Conservation (phyloP, 78 protist genomes). For the Speleostelium caveatum region DNA sequence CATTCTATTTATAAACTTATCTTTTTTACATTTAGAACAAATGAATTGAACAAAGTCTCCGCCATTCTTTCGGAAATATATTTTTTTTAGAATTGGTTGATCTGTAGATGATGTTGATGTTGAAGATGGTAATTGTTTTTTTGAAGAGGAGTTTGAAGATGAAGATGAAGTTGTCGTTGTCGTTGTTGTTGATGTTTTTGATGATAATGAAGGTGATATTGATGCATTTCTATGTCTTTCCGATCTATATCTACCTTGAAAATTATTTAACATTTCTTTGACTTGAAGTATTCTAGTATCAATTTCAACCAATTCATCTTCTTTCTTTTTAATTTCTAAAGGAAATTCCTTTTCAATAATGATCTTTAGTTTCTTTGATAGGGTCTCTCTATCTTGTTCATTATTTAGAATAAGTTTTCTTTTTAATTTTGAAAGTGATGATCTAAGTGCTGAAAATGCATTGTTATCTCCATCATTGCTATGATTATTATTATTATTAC, state of each 20-base stretch:
- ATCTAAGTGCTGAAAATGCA: conserved; percentile 10
- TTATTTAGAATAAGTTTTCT: conserved; percentile 52
- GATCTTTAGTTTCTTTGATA: background rate
- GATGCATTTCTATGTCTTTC: background rate
- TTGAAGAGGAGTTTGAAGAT: background rate
- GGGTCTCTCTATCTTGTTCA: conserved; percentile 13
- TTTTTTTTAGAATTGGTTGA: too few relatives aligned
- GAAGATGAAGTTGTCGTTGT: background rate
- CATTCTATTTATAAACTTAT: background rate
- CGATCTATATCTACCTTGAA: conserved; percentile 9
- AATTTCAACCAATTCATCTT: conserved; percentile 33
- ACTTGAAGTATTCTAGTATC: conserved; percentile 40
- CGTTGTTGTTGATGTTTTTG: background rate
- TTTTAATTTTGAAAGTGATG: conserved; percentile 49
- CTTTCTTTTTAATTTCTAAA: conserved; percentile 53
- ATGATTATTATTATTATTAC: background rate
- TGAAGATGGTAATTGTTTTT: background rate
- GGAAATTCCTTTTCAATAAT: conserved; percentile 62
- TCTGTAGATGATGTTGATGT: too few relatives aligned
- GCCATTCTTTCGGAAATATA: background rate
- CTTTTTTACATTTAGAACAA: conserved; percentile 34
- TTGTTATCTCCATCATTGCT: background rate
- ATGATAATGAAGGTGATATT: background rate
- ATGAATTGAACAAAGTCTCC: background rate
- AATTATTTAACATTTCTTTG: conserved; percentile 55